Conservation (phyloP, 257 asterid species). For the Cinchona pubescens region DNA sequence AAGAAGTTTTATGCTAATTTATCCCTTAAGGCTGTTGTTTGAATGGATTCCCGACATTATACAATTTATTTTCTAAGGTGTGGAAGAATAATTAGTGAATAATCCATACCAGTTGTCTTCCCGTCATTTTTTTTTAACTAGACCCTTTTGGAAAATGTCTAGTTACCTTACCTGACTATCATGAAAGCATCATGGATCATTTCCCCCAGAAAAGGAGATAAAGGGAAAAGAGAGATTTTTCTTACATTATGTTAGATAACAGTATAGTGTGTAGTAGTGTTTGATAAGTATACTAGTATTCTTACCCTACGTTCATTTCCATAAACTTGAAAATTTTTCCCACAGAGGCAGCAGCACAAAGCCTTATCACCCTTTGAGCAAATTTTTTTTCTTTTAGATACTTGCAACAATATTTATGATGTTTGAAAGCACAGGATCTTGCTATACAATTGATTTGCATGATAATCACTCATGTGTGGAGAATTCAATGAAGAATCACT, state of each 20-base stretch:
- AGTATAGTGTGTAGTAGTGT: too few species aligned
- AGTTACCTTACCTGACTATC: neutral
- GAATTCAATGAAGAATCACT: conserved; percentile 85
- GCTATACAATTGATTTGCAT: conserved; percentile 61
- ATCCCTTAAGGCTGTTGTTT: too few species aligned
- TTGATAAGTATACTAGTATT: too few species aligned
- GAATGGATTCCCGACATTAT: neutral
- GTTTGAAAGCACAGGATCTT: conserved; percentile 59
- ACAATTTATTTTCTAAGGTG: neutral
- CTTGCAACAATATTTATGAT: neutral
- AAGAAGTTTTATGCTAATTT: neutral
- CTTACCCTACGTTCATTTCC: too few species aligned
- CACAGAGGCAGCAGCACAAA: neutral
- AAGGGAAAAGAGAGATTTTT: neutral
- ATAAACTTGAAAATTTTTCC: neutral
- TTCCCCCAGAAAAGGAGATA: neutral
- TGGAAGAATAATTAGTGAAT: neutral
- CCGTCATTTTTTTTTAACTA: too few species aligned
- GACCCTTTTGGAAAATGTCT: neutral
- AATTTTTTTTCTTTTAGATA: neutral
- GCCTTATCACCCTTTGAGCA: neutral
- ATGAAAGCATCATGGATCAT: neutral
- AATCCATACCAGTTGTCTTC: neutral
- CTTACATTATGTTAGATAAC: neutral
- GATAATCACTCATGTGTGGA: conserved; percentile 78